Evolutionary conservation across 495 filamentous ascomycete genomes (phyloP), one percentile per base, ranked within the genome.

Genomic region (Hypomontagnella monticulosa): DNA sequence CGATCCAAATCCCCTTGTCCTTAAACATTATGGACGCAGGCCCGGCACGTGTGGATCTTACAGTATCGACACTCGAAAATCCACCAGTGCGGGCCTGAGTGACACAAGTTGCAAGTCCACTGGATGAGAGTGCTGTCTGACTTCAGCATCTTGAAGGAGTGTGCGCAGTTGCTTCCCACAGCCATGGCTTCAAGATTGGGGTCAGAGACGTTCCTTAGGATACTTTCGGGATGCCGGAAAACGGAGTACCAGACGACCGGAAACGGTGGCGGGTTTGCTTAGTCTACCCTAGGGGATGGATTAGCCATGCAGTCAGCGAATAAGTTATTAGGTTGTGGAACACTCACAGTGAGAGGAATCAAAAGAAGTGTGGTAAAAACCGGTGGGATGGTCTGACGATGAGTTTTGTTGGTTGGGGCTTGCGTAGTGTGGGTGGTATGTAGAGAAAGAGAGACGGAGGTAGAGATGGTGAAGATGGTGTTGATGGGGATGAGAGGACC

Each of bases 61-160:
- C 90, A 93, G 71, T 88, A 88, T 66, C 81, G 77, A 81, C 91
- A 93, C 76, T 93, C 89, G 73, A 85, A 91, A 73, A 93, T 93
- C 77, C 84, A 89, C 89, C 89, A 92, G 76, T 92, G 89, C 34
- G 91, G 91, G 4, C 91, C 91, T 4, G 84, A 87, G 69, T 89
- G 88, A 75, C 91, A 93, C 72, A 90, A 77, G 68, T 87, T 83
- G 83, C 91, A 93, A 48, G 83, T 87, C 91, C 91, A 93, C 66
- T 90, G 82, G 56, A 93, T 84, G 32, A 93, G 75, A 4, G 86
- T 90, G 61, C 81, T 89, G 73, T 92, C 88, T 6, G 86, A 87
- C 78, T 93, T 93, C 77, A 93, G 85, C 76, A 92, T 85, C 74
- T 85, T 87, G 80, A 91, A 93, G 0, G 77, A 80, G 78, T 92